These are phyloP conservation scores for Fistulinella staudtii DNA, from an alignment of 1,284 basidiomycete genomes.

Conservation along the genomic window DNA sequence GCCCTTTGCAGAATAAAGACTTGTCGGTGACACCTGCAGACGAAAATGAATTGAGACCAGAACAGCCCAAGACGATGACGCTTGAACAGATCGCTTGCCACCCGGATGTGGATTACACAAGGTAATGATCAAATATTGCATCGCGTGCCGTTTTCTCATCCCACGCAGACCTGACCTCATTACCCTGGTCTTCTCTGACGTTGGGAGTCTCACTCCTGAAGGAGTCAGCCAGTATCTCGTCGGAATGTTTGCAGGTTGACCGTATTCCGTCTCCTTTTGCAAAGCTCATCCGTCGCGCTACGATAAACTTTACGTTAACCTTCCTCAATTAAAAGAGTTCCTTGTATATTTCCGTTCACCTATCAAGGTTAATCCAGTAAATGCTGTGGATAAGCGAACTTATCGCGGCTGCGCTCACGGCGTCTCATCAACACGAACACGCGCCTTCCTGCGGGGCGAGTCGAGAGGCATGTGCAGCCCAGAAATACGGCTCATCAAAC, in stretches of 20 bases:
- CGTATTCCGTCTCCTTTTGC: slow-evolving; percentile 1
- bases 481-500: slow-evolving; percentile 18
- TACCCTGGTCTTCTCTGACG: slow-evolving; percentile 86
- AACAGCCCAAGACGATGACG: slow-evolving; percentile 49
- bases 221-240: slow-evolving; percentile 90
- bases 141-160: slow-evolving; percentile 23
- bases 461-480: slow-evolving; percentile 9
- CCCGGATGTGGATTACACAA: slow-evolving; percentile 81
- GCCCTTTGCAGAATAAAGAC: slow-evolving; percentile 14
- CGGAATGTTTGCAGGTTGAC: slow-evolving; percentile 80
- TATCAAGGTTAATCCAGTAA: slow-evolving; percentile 13
- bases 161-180: slow-evolving; percentile 75
- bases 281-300: no score
- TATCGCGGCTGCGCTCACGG: slow-evolving; percentile 1
- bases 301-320: slow-evolving; percentile 42
- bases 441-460: slow-evolving; percentile 16
- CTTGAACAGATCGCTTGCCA: slow-evolving; percentile 72
- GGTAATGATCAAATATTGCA: slow-evolving; percentile 39
- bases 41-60: slow-evolving; percentile 22
- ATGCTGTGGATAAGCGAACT: slow-evolving; percentile 6
- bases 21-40: slow-evolving; percentile 12
- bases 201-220: slow-evolving; percentile 87
- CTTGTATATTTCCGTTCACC: slow-evolving; percentile 7
- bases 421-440: slow-evolving; percentile 12
- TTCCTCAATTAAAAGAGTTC: slow-evolving; percentile 29